Base-by-base conservation (phyloP, 2,329 filamentous ascomycete genomes). In the Diaporthe ampelina region DNA sequence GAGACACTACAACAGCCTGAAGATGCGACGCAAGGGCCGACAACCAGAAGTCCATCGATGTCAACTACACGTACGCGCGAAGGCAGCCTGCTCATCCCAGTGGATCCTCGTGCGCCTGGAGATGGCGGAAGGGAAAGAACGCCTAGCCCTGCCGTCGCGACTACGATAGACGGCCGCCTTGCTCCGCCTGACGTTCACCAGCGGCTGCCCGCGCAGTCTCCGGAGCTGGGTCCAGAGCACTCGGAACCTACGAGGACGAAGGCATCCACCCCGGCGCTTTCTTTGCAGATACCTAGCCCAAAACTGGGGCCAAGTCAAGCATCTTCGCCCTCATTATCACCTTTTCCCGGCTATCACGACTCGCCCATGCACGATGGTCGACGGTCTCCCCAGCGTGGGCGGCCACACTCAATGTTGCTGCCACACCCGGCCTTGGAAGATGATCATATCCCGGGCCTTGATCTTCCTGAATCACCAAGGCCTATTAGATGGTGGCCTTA, bases 401-500 rank as follows among this genome's bases (percentile, higher is more conserved):
- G 85, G 9, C 86, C 89, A 1, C 92, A 91, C 77, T 86, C 93
- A 72, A 86, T 86, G 74, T 81, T 93, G 45, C 88, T 90, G 32
- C 83, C 88, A 24, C 82, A 89, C 21, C 32, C 43, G 15, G 48
- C 61, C n/a, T 24, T 72, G 54, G 50, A 74, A 13, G 70, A 74
- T 17, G 72, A 76, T 26, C 69, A 74, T 73, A 87, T 89, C 76
- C 84, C 85, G 29, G 82, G 83, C 50, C 80, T 89, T 24, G 81
- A 81, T 35, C 77, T 80, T 29, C 76, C 77, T n/a, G 86, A 77
- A 79, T 82, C 71, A 72, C 85, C 79, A 69, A 88, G 83, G 78
- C 89, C 84, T 8, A 86, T 94, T 56, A 88, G 83, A 59, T 97
- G 95, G 93, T 98, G 95, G 95, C 95, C 95, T 2, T 94, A 95